Conservation (phyloP, 2,329 filamentous ascomycete species). For the Torrubiellomyces zombiae region DNA sequence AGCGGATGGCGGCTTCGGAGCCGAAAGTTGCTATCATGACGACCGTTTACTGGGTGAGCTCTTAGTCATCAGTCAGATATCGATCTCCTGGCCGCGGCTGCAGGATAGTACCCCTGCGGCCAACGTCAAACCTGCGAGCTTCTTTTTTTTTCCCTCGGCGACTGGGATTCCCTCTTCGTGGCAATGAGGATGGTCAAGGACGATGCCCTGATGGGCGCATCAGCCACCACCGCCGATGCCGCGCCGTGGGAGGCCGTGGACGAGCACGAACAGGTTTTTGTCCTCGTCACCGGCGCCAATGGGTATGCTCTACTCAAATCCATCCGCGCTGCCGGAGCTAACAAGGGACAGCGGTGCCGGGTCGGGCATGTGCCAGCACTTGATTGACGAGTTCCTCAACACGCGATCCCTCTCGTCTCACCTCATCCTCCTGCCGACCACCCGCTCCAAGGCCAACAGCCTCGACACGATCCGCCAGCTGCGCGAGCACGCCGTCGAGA, state of each 20-base stretch:
- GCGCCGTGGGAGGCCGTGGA: conserved; percentile 21
- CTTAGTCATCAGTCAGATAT: too few species aligned
- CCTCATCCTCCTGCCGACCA: conserved; percentile 70
- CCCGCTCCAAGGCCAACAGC: conserved; percentile 59
- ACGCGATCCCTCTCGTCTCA: conserved; percentile 48
- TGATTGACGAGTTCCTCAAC: conserved; percentile 78
- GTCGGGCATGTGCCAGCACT: conserved; percentile 63
- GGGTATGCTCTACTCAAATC: conserved; percentile 36
- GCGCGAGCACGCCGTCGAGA: conserved; percentile 37
- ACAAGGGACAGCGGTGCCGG: conserved; percentile 55
- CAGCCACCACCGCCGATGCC: background rate
- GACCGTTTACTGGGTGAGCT: too few species aligned
- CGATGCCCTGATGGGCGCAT: conserved; percentile 3
- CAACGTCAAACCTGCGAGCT: too few species aligned
- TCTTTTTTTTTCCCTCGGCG: too few species aligned
- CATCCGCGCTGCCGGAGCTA: background rate
- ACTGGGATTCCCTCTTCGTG: too few species aligned
- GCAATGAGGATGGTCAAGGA: conserved; percentile 2
- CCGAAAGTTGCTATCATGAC: too few species aligned
- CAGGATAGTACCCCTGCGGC: too few species aligned
- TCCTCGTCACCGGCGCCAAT: conserved; percentile 73
- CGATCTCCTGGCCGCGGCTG: too few species aligned
- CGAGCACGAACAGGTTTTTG: conserved; percentile 33
- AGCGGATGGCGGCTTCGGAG: too few species aligned
- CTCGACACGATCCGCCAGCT: conserved; percentile 52